These are phyloP conservation scores for Lenwebbia sp. DNA, from an alignment of 345 rosid genomes.

Conservation along the genomic window DNA sequence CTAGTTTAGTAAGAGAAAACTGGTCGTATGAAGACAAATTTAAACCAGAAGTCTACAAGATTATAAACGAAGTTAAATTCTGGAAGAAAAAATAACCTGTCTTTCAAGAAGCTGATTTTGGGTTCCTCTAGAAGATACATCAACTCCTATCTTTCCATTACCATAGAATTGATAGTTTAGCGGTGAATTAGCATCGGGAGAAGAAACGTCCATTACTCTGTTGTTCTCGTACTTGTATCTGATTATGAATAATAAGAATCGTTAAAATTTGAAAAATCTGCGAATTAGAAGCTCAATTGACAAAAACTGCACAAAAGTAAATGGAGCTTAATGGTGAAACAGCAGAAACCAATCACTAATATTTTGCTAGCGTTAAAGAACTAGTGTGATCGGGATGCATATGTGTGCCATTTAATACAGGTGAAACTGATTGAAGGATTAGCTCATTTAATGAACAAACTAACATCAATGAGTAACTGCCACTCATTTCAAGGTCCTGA, in stretches of 20 bases:
- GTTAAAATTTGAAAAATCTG: background rate
- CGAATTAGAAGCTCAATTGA: background rate
- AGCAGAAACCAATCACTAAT: background rate
- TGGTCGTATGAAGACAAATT: background rate
- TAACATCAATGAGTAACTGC: background rate
- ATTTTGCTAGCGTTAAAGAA: background rate
- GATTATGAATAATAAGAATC: background rate
- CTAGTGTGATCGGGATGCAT: background rate
- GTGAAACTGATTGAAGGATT: background rate
- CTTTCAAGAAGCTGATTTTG: constrained; percentile 92
- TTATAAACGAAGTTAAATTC: background rate
- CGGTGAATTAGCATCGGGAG: constrained; percentile 64
- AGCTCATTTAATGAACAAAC: background rate
- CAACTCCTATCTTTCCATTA: constrained; percentile 56
- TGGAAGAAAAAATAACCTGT: constrained; percentile 44
- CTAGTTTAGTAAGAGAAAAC: background rate
- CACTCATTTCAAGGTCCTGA: background rate
- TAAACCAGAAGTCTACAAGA: background rate
- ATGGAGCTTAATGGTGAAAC: background rate
- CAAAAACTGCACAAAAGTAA: background rate
- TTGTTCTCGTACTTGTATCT: constrained; percentile 90
- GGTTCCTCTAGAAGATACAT: constrained; percentile 61
- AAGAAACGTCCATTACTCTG: constrained; percentile 63
- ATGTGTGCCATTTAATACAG: background rate
- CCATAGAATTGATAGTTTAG: constrained; percentile 67